Conservation (phyloP, 2,329 filamentous ascomycete genomes). For the Colletotrichum costaricense region DNA sequence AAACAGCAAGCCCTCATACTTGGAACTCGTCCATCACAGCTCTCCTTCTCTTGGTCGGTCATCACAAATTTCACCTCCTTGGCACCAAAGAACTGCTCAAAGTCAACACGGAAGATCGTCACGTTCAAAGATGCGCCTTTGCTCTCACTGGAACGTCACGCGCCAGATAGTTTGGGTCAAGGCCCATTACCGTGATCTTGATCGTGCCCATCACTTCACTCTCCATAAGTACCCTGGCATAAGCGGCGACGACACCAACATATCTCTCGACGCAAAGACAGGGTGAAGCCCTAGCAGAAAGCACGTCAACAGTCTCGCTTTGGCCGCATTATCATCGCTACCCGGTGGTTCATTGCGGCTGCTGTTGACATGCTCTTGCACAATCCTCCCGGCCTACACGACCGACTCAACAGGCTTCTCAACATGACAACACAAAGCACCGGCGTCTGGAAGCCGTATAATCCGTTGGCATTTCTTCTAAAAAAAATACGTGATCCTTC, state of each 20-base stretch:
- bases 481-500: background rate
- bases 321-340: background rate
- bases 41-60: background rate
- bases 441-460: conserved; percentile 13
- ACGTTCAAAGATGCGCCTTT: background rate
- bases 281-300: conserved; percentile 7
- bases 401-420: conserved; percentile 6
- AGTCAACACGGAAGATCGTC: background rate
- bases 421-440: background rate
- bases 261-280: background rate
- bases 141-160: background rate
- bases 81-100: background rate
- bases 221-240: background rate
- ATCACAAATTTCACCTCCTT: conserved; percentile 9
- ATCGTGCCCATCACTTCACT: background rate
- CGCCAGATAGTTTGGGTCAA: background rate
- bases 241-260: conserved; percentile 2
- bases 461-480: background rate
- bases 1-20: background rate
- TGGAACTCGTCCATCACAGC: conserved; percentile 14
- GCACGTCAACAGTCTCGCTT: conserved; percentile 3
- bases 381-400: background rate
- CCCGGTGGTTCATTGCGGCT: background rate
- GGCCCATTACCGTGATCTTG: conserved; percentile 1
- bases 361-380: conserved; percentile 9